Evolutionary conservation across 1,139 yeast genomes (phyloP), one percentile per base, ranked within the genome.

Genomic region (Geotrichum aggregatum): DNA sequence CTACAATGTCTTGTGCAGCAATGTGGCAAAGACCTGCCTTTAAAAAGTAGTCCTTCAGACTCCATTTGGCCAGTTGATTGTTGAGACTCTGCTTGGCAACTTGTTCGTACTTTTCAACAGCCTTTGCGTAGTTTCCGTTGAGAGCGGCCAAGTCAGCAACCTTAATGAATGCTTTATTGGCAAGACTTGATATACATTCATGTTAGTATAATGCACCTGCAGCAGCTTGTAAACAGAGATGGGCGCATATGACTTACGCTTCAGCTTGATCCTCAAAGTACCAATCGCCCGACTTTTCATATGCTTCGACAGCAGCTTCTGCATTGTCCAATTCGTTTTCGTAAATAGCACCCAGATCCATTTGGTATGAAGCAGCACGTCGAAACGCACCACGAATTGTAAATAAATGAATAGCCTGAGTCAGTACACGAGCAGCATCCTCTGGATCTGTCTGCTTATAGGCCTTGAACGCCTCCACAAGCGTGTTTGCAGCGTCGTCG

Each of bases 221-320:
- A n/a, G n/a, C n/a, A n/a, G 34, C 16, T 21, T 18, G 5, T 11
- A 8, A 19, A 22, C 2, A 22, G 7, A n/a, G 14, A 24, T 7
- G n/a, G n/a, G n/a, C n/a, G n/a, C n/a, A n/a, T n/a, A n/a, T n/a
- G n/a, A 52, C 62, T 39, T 53, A 63, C 7, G 97, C 95, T 59
- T 84, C 86, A 0, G 98, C 98, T 56, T 88, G 92, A 70, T 92
- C 98, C 57, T 94, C 89, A 55, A 82, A 80, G 66, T 86, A 89
- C 87, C 96, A 92, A 65, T 94, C 98, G 40, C 96, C 97, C 3
- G 98, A 97, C 62, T 85, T 87, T 65, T 89, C 95, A 67, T 86
- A 92, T 28, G 92, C 81, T 55, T 76, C 76, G 52, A 85, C 77
- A 2, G 98, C 97, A 59, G 78, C 78, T 16, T 76, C 74, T 24